A percentile compares a stretch with the other conserved stretches of the same genome.
These are phyloP conservation scores for Sutorius eximius DNA, from an alignment of 1,284 basidiomycete genomes.

Conservation along the genomic window DNA sequence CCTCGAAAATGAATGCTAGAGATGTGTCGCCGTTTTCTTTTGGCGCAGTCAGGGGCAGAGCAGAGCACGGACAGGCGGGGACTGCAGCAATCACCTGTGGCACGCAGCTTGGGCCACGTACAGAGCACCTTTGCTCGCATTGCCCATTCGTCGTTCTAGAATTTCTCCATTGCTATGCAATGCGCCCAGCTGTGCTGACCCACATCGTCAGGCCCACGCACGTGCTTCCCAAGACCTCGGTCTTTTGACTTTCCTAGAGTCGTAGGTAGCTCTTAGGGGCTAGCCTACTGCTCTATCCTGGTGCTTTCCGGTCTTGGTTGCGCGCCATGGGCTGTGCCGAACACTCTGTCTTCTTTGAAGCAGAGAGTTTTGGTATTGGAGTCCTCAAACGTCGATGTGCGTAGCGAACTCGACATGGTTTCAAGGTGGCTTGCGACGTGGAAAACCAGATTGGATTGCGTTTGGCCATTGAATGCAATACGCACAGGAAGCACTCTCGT, in stretches of 20 bases:
- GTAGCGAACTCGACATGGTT: conserved; percentile 36
- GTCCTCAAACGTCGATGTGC: conserved; percentile 26
- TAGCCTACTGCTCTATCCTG: conserved; percentile 18
- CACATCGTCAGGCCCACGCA: conserved; percentile 27
- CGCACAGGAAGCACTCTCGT: conserved; percentile 31
- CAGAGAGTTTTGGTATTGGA: conserved; percentile 15
- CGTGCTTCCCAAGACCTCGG: conserved; percentile 22
- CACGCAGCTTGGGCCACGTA: conserved; percentile 31
- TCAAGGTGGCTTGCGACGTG: conserved; percentile 32
- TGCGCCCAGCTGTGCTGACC: conserved; percentile 10
- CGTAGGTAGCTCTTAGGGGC: conserved; percentile 10
- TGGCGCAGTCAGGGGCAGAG: conserved; percentile 16
- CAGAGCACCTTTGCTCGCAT: conserved; percentile 26
- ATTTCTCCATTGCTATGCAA: conserved; percentile 4
- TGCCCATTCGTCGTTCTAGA: conserved; percentile 21
- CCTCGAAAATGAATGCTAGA: conserved; percentile 28
- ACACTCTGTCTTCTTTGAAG: conserved; percentile 11
- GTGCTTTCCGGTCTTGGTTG: conserved; percentile 34
- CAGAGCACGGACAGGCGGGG: conserved; percentile 25
- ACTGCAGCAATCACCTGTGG: conserved; percentile 4
- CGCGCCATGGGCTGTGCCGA: conserved; percentile 30
- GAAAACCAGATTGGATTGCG: conserved; percentile 22
- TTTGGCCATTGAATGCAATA: conserved; percentile 29
- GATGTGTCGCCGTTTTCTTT: conserved; percentile 23
- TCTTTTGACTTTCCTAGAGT: conserved; percentile 25